Evolutionary conservation across 192 early-diverging fungal species (phyloP), one percentile per base, ranked within the genome.

Genomic region (Coemansia asiatica): DNA sequence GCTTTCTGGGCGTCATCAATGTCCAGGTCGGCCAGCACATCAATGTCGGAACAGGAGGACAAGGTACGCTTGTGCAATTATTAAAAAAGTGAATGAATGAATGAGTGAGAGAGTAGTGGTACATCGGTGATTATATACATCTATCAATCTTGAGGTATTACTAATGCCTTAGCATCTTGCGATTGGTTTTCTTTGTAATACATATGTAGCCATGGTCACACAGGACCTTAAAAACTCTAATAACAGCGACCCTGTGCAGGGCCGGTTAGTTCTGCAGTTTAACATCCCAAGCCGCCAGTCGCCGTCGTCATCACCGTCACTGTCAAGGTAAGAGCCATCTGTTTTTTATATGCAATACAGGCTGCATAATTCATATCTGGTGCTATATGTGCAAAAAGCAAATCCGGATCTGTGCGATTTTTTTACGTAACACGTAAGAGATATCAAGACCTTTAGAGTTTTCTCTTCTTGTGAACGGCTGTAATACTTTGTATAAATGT

Each of bases 1-100:
- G 91, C 22, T 98, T 98, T 67, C 82, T 97, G 29, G 94, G 95
- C 38, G 92, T 95, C 51, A 86, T 94, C 66, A 95, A 95, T 68
- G 84, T 95, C 23, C 87, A 89, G 55, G 85, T 97, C 66, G 85
- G 89, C 51, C 86, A 90, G 75, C 84, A 95, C 40, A 88, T 98
- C 66, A 87, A 95, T 72, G 71, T 95, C 21, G 81, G 85, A 54
- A 62, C 81, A 46, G 90, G 91, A 27, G 91, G 93, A 28, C 92
- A 93, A 56, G 74, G 72, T 61, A 62, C 46, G 67, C n/a, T n/a
- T n/a, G n/a, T n/a, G n/a, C n/a, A n/a, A n/a, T n/a, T n/a, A n/a
- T n/a, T n/a, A n/a, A n/a, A n/a, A n/a, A n/a, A n/a, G n/a, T n/a
- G n/a, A n/a, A n/a, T n/a, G n/a, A n/a, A n/a, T n/a, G n/a, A n/a